Evolutionary conservation across 805 yeast genomes (phyloP).

Genomic region (Geotrichum ghanense): DNA sequence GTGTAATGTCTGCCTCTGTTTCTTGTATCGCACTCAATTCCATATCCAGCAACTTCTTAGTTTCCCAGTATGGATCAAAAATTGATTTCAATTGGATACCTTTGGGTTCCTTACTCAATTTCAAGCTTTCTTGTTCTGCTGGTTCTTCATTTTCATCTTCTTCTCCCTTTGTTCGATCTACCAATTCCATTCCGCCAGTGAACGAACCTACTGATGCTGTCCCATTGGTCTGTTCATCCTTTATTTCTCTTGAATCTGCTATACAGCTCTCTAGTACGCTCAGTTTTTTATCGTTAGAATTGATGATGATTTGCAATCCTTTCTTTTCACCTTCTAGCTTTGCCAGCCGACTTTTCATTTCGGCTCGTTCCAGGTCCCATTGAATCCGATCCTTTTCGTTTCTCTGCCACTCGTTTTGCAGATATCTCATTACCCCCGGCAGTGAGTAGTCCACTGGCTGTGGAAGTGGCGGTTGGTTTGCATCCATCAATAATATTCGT

Average conservation of each 20-base stretch:
- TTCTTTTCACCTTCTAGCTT: conserved; percentile 43
- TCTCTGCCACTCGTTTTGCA: conserved; percentile 51
- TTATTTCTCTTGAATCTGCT: background rate
- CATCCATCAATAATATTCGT: too few relatives aligned
- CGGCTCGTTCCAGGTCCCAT: conserved; percentile 51
- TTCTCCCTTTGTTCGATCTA: background rate
- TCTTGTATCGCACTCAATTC: background rate
- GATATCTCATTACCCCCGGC: conserved; percentile 50
- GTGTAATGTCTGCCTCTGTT: conserved; percentile 13
- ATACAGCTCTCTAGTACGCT: conserved; percentile 19
- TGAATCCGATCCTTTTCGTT: conserved; percentile 49
- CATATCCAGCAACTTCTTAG: background rate
- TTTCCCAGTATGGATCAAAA: conserved; percentile 2
- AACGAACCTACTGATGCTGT: too few relatives aligned
- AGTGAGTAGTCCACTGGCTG: conserved; percentile 4
- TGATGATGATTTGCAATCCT: conserved; percentile 22
- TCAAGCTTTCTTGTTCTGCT: background rate
- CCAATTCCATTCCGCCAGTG: background rate
- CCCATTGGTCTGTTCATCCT: too few relatives aligned
- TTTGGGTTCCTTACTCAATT: too few relatives aligned
- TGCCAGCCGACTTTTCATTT: conserved; percentile 42
- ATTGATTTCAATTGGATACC: background rate
- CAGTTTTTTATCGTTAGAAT: conserved; percentile 18
- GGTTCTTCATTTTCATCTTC: background rate
- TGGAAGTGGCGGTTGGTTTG: background rate